These are phyloP conservation scores for Mucor indicus DNA, from an alignment of 371 early-diverging fungal genomes.

Conservation along the genomic window DNA sequence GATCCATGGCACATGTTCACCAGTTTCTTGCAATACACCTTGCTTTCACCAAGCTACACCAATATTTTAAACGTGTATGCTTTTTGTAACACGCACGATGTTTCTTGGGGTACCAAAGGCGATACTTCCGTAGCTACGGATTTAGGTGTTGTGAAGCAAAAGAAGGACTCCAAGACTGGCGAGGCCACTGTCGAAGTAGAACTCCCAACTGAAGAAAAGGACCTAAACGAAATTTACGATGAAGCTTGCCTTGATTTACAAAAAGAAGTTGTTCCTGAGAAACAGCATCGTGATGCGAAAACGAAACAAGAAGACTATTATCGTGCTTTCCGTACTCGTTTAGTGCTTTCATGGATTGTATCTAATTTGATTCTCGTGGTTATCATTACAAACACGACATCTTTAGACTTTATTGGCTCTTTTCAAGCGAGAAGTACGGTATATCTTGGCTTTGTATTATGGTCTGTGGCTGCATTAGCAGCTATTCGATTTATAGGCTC, in stretches of 20 bases:
- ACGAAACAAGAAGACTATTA: slow-evolving; percentile 87
- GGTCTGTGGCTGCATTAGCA: slow-evolving; percentile 77
- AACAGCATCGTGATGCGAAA: slow-evolving; percentile 60
- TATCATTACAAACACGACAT: slow-evolving; percentile 33
- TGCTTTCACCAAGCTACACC: slow-evolving; percentile 78
- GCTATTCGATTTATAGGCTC: slow-evolving; percentile 77
- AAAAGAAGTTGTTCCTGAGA: slow-evolving; percentile 44
- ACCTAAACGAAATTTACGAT: slow-evolving; percentile 73
- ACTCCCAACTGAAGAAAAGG: slow-evolving; percentile 73
- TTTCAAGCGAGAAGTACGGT: slow-evolving; percentile 13
- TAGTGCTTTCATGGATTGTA: slow-evolving; percentile 80
- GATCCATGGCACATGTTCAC: slow-evolving; percentile 95
- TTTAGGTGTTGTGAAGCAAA: slow-evolving; percentile 42
- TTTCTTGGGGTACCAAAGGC: slow-evolving; percentile 95
- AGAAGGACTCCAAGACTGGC: slow-evolving; percentile 32
- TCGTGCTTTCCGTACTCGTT: slow-evolving; percentile 76
- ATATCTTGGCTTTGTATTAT: slow-evolving; percentile 79
- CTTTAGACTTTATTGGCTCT: slow-evolving; percentile 34
- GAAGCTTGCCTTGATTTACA: slow-evolving; percentile 53
- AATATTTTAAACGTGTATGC: slow-evolving; percentile 93
- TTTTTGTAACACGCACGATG: slow-evolving; percentile 91
- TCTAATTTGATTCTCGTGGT: slow-evolving; percentile 72
- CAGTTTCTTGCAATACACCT: slow-evolving; percentile 80
- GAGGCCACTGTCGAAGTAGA: slow-evolving; percentile 52
- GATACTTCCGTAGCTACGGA: slow-evolving; percentile 51